A percentile compares a stretch with the other conserved stretches of the same genome.
Evolutionary conservation across 768 basidiomycete genomes (phyloP).

Genomic region (Pisolithus orientalis): DNA sequence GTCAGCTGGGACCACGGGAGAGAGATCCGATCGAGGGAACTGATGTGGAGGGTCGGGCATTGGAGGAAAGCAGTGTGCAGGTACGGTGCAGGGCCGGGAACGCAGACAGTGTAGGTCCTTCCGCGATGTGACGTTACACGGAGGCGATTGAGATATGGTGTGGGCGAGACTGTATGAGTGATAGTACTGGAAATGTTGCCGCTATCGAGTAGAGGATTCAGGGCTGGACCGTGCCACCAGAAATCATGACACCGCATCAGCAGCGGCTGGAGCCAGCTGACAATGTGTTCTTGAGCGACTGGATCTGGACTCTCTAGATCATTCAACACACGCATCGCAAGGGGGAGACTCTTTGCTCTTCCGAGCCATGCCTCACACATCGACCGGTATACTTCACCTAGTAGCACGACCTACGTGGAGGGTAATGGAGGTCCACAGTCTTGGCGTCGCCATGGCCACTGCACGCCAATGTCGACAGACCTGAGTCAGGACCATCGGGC

Average conservation of each 20-base stretch:
- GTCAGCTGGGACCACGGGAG: slow-evolving; percentile 22
- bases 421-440: slow-evolving; percentile 26
- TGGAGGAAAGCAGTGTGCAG: slow-evolving; percentile 18
- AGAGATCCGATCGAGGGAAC: slow-evolving; percentile 17
- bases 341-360: slow-evolving; percentile 23
- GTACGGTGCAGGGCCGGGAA: background rate
- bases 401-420: slow-evolving; percentile 12
- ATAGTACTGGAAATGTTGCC: slow-evolving; percentile 9
- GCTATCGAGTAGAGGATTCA: slow-evolving; percentile 14
- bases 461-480: slow-evolving; percentile 27
- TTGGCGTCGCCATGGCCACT: slow-evolving; percentile 25
- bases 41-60: slow-evolving; percentile 14
- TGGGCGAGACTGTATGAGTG: slow-evolving; percentile 14
- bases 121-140: background rate
- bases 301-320: slow-evolving; percentile 14
- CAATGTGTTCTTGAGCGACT: background rate
- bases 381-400: slow-evolving; percentile 6
- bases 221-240: slow-evolving; percentile 27
- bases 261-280: slow-evolving; percentile 19
- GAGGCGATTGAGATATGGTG: slow-evolving; percentile 12
- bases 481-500: slow-evolving; percentile 21
- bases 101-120: background rate
- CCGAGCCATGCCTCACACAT: slow-evolving; percentile 21
- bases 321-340: slow-evolving; percentile 21
- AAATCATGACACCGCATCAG: slow-evolving; percentile 19